These are phyloP conservation scores for Cladorrhinum sp. DNA, from an alignment of 2,329 filamentous ascomycete genomes.

Conservation along the genomic window DNA sequence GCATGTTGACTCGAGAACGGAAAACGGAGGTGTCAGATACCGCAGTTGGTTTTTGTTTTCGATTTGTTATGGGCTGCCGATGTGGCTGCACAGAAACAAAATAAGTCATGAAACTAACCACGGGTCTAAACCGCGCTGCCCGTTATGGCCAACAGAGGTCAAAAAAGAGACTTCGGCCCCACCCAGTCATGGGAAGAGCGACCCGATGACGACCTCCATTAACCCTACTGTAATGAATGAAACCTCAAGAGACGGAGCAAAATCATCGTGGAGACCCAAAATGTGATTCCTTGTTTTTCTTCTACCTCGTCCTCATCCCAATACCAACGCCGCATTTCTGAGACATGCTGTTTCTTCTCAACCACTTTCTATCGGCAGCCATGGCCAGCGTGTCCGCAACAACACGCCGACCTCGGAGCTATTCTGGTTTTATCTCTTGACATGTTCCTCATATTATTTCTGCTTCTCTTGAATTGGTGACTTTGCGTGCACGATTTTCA, in stretches of 20 bases:
- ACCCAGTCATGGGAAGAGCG: neutral
- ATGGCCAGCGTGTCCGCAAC: neutral
- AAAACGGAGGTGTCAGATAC: neutral
- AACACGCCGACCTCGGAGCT: neutral
- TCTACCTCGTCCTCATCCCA: too few species aligned
- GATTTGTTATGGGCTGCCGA: neutral
- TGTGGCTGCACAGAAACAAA: neutral
- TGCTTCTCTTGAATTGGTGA: too few species aligned
- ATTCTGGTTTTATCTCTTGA: neutral
- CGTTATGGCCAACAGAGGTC: constrained; percentile 2
- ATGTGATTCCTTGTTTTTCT: neutral
- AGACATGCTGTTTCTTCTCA: neutral
- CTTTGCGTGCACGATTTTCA: neutral
- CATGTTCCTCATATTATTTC: too few species aligned
- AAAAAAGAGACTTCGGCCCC: constrained; percentile 1
- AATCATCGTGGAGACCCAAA: neutral
- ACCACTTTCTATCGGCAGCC: neutral
- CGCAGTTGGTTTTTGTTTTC: neutral
- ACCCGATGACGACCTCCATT: neutral
- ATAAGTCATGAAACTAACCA: neutral
- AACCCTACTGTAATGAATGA: neutral
- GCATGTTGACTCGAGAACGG: neutral
- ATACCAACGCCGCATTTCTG: neutral
- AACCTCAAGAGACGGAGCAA: neutral
- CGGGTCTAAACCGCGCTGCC: neutral